These are phyloP conservation scores for Fusarium sp. DNA, from an alignment of 2,329 filamentous ascomycete genomes.

Conservation along the genomic window DNA sequence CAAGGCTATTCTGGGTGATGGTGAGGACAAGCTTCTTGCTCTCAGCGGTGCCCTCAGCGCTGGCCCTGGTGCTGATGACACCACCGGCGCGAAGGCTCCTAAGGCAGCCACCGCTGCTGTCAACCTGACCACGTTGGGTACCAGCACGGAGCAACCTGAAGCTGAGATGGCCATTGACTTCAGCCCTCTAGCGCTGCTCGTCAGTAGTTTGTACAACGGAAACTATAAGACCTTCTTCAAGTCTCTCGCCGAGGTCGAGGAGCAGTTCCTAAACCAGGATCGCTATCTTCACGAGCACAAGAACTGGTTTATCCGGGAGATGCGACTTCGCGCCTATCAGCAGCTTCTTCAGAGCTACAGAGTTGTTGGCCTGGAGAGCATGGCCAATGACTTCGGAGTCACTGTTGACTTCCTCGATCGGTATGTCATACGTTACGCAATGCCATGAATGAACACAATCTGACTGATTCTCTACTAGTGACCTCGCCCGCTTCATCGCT, in stretches of 20 bases:
- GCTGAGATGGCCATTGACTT: constrained; percentile 88
- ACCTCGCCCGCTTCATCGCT: constrained; percentile 96
- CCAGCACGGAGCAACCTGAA: constrained; percentile 76
- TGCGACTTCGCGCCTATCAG: constrained; percentile 95
- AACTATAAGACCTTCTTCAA: constrained; percentile 95
- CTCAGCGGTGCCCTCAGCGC: constrained; percentile 83
- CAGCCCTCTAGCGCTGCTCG: constrained; percentile 83
- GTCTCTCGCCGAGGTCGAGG: constrained; percentile 88
- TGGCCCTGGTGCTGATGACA: constrained; percentile 82
- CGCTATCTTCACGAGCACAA: constrained; percentile 96
- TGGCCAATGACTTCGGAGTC: constrained; percentile 97
- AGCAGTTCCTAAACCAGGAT: constrained; percentile 92
- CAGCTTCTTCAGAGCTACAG: constrained; percentile 97
- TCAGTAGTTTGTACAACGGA: constrained; percentile 90
- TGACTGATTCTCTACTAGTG: constrained; percentile 60
- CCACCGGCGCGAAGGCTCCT: constrained; percentile 69
- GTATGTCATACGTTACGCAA: constrained; percentile 59
- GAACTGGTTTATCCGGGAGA: constrained; percentile 97
- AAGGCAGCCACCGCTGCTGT: constrained; percentile 72
- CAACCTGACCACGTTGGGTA: constrained; percentile 86
- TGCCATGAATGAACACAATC: background rate
- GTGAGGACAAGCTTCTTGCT: constrained; percentile 86
- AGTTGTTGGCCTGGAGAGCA: constrained; percentile 94
- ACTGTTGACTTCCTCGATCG: constrained; percentile 95
- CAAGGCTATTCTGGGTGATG: constrained; percentile 92